Percentiles rank a stretch among this genome's conserved stretches.
Conservation (phyloP, 2,329 filamentous ascomycete species). For the Boeremia exigua region DNA sequence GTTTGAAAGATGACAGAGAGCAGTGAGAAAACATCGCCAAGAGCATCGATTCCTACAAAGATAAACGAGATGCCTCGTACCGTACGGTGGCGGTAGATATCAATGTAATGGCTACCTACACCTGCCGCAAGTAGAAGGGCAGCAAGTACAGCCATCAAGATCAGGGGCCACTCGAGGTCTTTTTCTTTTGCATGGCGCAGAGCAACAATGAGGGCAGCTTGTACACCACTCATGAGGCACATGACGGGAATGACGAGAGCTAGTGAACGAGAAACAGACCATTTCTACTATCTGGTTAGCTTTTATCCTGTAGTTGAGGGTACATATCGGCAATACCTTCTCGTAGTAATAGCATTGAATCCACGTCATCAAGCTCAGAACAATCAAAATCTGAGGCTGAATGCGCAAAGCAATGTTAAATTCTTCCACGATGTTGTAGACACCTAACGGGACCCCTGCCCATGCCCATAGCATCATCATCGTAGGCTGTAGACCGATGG, state of each 20-base stretch:
- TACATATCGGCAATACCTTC: conserved; percentile 27
- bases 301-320: neutral
- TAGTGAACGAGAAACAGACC: conserved; percentile 58
- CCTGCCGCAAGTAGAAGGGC: conserved; percentile 69
- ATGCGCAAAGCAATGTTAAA: conserved; percentile 62
- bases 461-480: conserved; percentile 77
- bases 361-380: conserved; percentile 61
- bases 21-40: conserved; percentile 71
- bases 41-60: conserved; percentile 73
- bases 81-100: conserved; percentile 70
- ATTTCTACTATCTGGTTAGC: conserved; percentile 51
- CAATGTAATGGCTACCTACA: conserved; percentile 71
- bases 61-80: conserved; percentile 75
- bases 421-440: conserved; percentile 62
- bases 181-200: conserved; percentile 53
- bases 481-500: conserved; percentile 67
- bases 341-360: conserved; percentile 64
- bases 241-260: conserved; percentile 60
- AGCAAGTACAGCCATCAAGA: conserved; percentile 70
- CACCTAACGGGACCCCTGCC: conserved; percentile 71
- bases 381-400: conserved; percentile 63
- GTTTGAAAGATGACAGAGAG: conserved; percentile 69
- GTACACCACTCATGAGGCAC: conserved; percentile 63
- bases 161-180: conserved; percentile 65
- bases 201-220: conserved; percentile 66